Evolutionary conservation across 305 asterid genomes (phyloP), one percentile per base, ranked within the genome.

Genomic region (Solanum hybrid): DNA sequence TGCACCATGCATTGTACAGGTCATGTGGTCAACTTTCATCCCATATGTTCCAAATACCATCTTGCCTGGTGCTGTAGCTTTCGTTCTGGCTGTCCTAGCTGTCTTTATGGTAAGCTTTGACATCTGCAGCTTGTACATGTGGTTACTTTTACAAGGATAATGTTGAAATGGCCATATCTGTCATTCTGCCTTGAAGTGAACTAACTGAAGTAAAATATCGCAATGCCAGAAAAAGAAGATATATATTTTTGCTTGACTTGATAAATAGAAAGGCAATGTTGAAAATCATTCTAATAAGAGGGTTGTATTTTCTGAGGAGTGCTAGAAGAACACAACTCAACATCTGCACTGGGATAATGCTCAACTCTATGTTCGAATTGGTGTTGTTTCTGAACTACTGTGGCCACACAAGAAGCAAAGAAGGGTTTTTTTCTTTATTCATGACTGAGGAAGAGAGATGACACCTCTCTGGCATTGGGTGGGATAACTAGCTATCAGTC

Each of bases 1-100:
- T 76, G 46, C 35, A 5, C 42, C 26, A 28, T 61, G 83, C 51
- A 39, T 37, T 88, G 16, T 87, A 20, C 94, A 98, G 98, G 98
- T 98, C 91, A 98, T 97, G 98, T 98, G 99, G 99, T 98, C 99
- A 67, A 98, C 99, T 31, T 97, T 98, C 91, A 90, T 98, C 92
- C 99, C 99, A 2, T 95, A 92, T 87, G 94, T 98, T 88, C 99
- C 98, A 76, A 96, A 96, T 90, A 92, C 96, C 88, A 86, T 96
- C 92, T 91, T 98, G 93, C 99, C 99, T 6, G 98, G 98, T 86
- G 91, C 93, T 10, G 89, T 93, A 84, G 92, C 97, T 89, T 97
- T 96, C 79, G 83, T 90, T 81, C 67, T 93, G 86, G 95, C 98
- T 14, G 39, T 95, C 89, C 57, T 91, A 31, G 93, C 96, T 75